A percentile compares a stretch with the other conserved stretches of the same genome.
These are phyloP conservation scores for Haplographium delicatum DNA, from an alignment of 495 filamentous ascomycete genomes.

Conservation along the genomic window DNA sequence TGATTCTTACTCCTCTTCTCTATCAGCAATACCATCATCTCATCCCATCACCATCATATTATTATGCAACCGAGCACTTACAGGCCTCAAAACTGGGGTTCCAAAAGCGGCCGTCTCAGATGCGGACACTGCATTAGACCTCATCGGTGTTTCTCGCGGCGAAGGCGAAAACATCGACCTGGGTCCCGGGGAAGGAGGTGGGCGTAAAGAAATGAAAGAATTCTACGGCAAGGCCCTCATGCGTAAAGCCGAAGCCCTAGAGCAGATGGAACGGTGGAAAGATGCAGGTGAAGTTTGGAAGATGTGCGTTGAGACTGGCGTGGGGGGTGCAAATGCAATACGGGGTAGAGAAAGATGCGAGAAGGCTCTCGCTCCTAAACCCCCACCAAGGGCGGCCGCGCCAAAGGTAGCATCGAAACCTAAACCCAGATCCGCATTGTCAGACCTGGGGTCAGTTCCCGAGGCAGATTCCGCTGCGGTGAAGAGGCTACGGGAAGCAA, in stretches of 20 bases:
- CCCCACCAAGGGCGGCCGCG: conserved; percentile 20
- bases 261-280: conserved; percentile 90
- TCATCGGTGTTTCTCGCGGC: conserved; percentile 77
- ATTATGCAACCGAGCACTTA: conserved; percentile 87
- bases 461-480: conserved; percentile 56
- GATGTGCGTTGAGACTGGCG: conserved; percentile 71
- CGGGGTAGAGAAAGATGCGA: conserved; percentile 89
- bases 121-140: conserved; percentile 68
- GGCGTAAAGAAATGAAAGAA: conserved; percentile 81
- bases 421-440: conserved; percentile 41
- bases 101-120: conserved; percentile 79
- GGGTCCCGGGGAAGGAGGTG: conserved; percentile 37
- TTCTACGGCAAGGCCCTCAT: conserved; percentile 89
- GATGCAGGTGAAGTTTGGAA: conserved; percentile 81
- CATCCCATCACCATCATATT: conserved; percentile 84
- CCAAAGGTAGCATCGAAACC: conserved; percentile 26
- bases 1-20: conserved; percentile 69
- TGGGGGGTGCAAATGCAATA: conserved; percentile 76
- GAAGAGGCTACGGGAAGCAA: conserved; percentile 69
- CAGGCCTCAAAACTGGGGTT: conserved; percentile 81
- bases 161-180: conserved; percentile 74
- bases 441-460: conserved; percentile 36
- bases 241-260: conserved; percentile 91
- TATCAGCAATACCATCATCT: conserved; percentile 65
- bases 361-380: conserved; percentile 65